These are phyloP conservation scores for Achlya hypogyna DNA, from an alignment of 352 stramenopile genomes.

Conservation along the genomic window DNA sequence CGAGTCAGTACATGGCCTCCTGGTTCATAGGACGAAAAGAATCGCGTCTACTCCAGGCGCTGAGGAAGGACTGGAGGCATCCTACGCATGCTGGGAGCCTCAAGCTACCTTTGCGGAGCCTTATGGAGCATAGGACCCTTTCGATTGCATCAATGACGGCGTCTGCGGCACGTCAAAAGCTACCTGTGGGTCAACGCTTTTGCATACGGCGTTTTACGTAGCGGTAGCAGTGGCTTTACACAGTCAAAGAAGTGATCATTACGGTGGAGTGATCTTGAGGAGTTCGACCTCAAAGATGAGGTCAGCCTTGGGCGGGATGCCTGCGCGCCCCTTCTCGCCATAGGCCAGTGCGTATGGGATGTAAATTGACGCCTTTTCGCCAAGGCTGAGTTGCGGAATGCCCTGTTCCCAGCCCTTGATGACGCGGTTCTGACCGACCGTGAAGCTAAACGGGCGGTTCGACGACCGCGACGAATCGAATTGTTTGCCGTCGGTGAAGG, in stretches of 20 bases:
- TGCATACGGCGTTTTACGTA: too few relatives aligned
- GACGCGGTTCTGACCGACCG: neutral
- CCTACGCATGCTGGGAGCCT: too few relatives aligned
- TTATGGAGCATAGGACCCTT: too few relatives aligned
- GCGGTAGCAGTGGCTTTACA: too few relatives aligned
- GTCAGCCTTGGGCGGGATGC: conserved; percentile 87
- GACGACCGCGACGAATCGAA: conserved; percentile 15
- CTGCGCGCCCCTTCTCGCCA: neutral
- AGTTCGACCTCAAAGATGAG: conserved; percentile 92
- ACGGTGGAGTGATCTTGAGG: conserved; percentile 44
- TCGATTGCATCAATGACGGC: too few relatives aligned
- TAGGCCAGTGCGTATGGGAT: conserved; percentile 17
- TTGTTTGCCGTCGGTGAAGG: conserved; percentile 19
- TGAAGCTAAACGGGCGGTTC: conserved; percentile 14
- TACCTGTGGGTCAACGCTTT: too few relatives aligned
- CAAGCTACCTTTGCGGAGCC: too few relatives aligned
- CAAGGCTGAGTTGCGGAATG: conserved; percentile 14
- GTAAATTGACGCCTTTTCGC: neutral
- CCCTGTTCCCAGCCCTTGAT: conserved; percentile 16
- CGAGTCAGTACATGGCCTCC: too few relatives aligned
- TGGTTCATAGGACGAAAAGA: too few relatives aligned
- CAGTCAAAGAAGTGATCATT: neutral
- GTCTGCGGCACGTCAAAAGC: too few relatives aligned
- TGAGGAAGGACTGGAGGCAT: too few relatives aligned
- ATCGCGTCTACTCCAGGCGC: too few relatives aligned